phyloP scores from a whole-genome alignment of 2,329 filamentous ascomycete genomes.

The Fusarium praegraminearum region DNA sequence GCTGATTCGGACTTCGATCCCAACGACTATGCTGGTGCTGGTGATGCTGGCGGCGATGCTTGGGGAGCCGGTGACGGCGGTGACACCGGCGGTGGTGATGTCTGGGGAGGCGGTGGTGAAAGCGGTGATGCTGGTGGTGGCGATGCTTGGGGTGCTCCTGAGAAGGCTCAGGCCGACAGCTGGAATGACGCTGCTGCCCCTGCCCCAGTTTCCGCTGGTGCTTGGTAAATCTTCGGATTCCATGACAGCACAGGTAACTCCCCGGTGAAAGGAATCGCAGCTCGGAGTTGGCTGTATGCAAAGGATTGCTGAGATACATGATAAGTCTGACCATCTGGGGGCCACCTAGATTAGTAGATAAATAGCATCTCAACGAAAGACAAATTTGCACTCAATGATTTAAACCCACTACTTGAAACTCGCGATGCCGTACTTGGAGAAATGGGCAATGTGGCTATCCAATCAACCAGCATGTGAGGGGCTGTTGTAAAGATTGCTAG shows the following conservation, averaged over 20 bases:
- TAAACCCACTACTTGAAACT: neutral
- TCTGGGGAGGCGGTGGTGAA: constrained; percentile 1
- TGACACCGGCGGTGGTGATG: neutral
- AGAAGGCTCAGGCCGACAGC: neutral
- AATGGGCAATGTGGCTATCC: neutral
- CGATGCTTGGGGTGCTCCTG: neutral
- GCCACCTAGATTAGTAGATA: constrained; percentile 21
- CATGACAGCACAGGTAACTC: neutral
- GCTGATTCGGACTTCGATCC: constrained; percentile 66
- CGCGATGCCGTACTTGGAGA: neutral
- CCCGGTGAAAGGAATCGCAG: neutral
- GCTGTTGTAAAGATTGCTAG: neutral
- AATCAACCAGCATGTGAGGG: neutral
- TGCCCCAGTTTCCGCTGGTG: neutral
- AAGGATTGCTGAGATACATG: neutral
- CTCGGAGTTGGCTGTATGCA: neutral
- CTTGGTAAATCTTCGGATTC: constrained; percentile 20
- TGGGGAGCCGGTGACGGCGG: constrained; percentile 15
- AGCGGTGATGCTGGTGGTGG: neutral
- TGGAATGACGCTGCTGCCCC: constrained; percentile 12
- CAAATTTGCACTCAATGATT: neutral
- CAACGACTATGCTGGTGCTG: constrained; percentile 49
- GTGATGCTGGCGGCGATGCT: constrained; percentile 31
- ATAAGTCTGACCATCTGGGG: constrained; percentile 6
- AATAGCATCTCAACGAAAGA: constrained; percentile 9